Evolutionary conservation across 164 flowering plant genomes (phyloP), one percentile per base, ranked within the genome.

Genomic region (Vitis rotundifolia): DNA sequence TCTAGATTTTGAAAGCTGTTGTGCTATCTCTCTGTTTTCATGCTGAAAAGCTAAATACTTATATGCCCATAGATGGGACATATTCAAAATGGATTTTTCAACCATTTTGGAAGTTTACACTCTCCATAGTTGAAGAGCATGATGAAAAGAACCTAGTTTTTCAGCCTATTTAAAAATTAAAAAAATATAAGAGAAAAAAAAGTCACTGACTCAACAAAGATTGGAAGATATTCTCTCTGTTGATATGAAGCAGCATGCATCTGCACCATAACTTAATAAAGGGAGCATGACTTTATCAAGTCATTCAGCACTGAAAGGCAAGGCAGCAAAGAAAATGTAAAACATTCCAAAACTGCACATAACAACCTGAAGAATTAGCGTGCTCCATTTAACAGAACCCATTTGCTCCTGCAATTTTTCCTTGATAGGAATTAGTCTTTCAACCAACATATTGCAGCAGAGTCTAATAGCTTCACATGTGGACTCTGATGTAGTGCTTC

Each of bases 401-500:
- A 70, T 81, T 72, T 87, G 68, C 71, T 81, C 78, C 75, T 81
- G 75, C 77, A 90, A 76, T 59, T 64, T 79, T 66, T 84, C 85
- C 80, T 77, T 86, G 13, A 91, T 77, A 72, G 94, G 82, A 28
- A 50, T 71, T 18, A 91, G 73, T 71, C 97, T 85, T 72, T 87
- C 91, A 61, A 88, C 92, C 85, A 94, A 78, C 49, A 77, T 67
- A 70, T 81, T 77, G 77, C 97, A 92, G 74, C 94, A 88, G 63
- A 86, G 76, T 69, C 87, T 86, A 58, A 87, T 91, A 6, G 94
- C 97, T 81, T 84, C 94, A 81, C 97, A 92, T 71, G 94, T 90
- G n/a, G 97, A 73, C 78, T 94, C 97, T 15, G 96, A 94, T 47
- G 93, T 88, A 37, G 97, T 94, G 81, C 98, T 94, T 16, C 97